phyloP scores from a whole-genome alignment of 345 rosid genomes.

The Eucalyptus camaldulensis region DNA sequence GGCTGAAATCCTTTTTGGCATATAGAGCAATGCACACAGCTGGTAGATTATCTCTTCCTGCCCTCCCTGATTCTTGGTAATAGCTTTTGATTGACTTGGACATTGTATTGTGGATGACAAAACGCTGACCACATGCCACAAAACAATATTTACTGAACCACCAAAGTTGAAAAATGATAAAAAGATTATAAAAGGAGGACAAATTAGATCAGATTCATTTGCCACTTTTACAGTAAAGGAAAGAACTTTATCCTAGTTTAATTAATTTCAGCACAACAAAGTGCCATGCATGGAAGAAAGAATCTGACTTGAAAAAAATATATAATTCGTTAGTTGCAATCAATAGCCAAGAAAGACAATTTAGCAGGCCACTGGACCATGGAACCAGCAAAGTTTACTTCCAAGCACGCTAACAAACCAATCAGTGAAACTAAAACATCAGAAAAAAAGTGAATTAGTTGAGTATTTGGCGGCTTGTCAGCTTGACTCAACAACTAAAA shows the following conservation, averaged over 20 bases:
- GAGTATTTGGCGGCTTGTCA: neutral
- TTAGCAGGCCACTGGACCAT: neutral
- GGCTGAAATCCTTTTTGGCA: slow-evolving; percentile 93
- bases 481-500: neutral
- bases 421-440: neutral
- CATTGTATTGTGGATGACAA: slow-evolving; percentile 84
- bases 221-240: neutral
- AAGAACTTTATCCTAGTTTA: neutral
- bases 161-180: neutral
- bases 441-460: neutral
- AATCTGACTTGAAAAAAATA: neutral
- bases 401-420: neutral
- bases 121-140: slow-evolving; percentile 36
- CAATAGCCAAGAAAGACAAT: neutral
- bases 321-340: neutral
- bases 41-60: slow-evolving; percentile 74
- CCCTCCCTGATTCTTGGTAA: slow-evolving; percentile 96
- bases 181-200: neutral
- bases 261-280: neutral
- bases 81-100: slow-evolving; percentile 93
- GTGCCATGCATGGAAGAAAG: neutral
- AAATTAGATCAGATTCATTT: neutral
- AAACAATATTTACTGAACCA: neutral
- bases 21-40: slow-evolving; percentile 69
- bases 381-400: neutral